Base-by-base conservation (phyloP, 2,329 filamentous ascomycete genomes). In the Xylaria sp. region DNA sequence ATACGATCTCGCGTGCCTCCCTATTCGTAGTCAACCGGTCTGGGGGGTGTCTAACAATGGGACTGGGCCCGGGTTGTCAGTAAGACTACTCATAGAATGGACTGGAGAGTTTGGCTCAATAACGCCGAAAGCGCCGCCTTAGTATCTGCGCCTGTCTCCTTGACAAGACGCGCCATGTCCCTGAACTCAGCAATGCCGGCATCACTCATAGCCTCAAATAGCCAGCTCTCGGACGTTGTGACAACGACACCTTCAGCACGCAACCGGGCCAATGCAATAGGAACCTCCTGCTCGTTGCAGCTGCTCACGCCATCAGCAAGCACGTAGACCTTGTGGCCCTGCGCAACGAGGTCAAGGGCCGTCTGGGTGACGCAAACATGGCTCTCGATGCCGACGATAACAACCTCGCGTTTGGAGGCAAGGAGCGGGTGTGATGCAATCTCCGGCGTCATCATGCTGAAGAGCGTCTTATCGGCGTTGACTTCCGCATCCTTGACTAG, bases 331-430 rank as follows among this genome's bases (percentile, higher is more conserved):
- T 80, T 79, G 74, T 96, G 90, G 0, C 92, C 92, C 1, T 81
- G 80, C 19, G 79, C 78, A 1, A 63, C 34, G 53, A 96, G 77
- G 76, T 97, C 93, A 48, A 97, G 80, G 13, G 90, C 85, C 48
- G 93, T 97, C 80, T 97, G 93, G 62, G 91, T 92, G 35, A 97
- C 86, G 79, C 93, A 97, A 72, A 97, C 94, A 76, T 97, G 93
- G 47, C 85, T 84, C 76, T 97, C 93, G 71, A 97, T 96, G 44
- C 93, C 93, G 13, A 96, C 88, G 63, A 97, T 85, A 58, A 90
- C 88, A 56, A 91, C 82, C 68, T 87, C 82, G 19, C 83, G 76
- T 0, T 74, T 63, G 18, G 75, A 13, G 10, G 71, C 42, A 59
- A 74, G 68, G 18, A 70, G 67, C 3, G 75, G 56, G 46, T 62